Conservation (phyloP, 139 green algal genomes). For the Tetraselmis chui region DNA sequence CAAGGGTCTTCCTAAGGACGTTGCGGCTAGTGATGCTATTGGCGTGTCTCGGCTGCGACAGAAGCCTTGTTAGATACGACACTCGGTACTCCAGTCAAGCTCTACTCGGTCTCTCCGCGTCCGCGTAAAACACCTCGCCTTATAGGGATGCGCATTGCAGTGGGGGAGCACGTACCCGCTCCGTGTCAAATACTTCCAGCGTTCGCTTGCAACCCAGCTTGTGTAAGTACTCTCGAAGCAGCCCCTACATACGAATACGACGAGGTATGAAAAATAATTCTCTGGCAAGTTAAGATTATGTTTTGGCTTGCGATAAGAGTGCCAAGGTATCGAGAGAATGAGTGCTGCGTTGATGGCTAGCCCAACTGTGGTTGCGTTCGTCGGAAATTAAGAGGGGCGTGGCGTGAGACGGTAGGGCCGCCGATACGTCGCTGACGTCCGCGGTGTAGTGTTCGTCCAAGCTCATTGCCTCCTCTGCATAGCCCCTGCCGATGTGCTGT, state of each 20-base stretch:
- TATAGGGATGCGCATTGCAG: background rate
- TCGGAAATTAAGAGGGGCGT: too few species aligned
- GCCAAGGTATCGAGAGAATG: too few species aligned
- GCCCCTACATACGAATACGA: background rate
- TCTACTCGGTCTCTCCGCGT: too few species aligned
- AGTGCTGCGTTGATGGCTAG: too few species aligned
- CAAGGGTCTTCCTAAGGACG: slow-evolving; percentile 6
- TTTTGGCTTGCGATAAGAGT: too few species aligned
- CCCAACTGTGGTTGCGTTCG: too few species aligned
- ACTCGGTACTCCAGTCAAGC: too few species aligned
- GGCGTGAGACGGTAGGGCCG: background rate
- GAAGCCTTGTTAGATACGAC: too few species aligned
- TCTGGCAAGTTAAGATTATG: too few species aligned
- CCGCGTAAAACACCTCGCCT: background rate
- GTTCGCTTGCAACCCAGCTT: background rate
- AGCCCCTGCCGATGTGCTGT: too few species aligned
- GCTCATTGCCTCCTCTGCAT: background rate
- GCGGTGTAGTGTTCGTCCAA: background rate
- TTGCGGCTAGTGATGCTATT: slow-evolving; percentile 2
- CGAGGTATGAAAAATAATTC: too few species aligned
- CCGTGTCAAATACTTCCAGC: background rate
- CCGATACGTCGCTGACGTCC: background rate
- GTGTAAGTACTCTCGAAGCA: background rate
- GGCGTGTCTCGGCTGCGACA: slow-evolving; percentile 1
- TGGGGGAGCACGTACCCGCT: background rate